phyloP scores from a whole-genome alignment of 2,329 filamentous ascomycete species.

The Sclerotinia trifoliorum region DNA sequence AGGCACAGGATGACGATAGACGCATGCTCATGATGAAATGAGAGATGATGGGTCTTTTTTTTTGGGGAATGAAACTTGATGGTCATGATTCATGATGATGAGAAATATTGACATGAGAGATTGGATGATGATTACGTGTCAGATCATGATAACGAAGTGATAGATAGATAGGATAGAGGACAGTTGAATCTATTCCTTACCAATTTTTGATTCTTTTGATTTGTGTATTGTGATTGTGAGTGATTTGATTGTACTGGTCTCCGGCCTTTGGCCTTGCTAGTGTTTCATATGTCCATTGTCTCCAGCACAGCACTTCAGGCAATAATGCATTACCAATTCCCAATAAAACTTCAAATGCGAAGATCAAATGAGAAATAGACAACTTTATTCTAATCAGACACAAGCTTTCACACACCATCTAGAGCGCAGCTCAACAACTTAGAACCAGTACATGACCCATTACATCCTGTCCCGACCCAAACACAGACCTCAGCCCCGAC shows the following conservation, averaged over 20 bases:
- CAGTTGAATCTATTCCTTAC: slow-evolving; percentile 48
- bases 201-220: not conserved
- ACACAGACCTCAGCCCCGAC: not conserved
- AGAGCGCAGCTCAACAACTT: not conserved
- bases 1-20: slow-evolving; percentile 5
- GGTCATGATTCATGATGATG: slow-evolving; percentile 20
- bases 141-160: slow-evolving; percentile 7
- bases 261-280: not conserved
- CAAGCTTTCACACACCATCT: too few species aligned
- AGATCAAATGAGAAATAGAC: not conserved
- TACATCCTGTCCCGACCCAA: not conserved
- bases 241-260: not conserved
- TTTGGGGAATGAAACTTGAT: not conserved
- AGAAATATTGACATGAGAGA: slow-evolving; percentile 2
- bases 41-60: slow-evolving; percentile 10
- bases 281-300: not conserved
- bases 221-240: not conserved
- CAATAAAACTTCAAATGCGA: too few species aligned
- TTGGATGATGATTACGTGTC: slow-evolving; percentile 11
- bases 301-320: too few species aligned
- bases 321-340: not conserved
- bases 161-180: slow-evolving; percentile 45
- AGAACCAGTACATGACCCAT: not conserved
- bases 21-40: slow-evolving; percentile 14
- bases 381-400: not conserved